A percentile compares a stretch with the other conserved stretches of the same genome.
Conservation (phyloP, 331 rosid species). For the Quercus lobata region DNA sequence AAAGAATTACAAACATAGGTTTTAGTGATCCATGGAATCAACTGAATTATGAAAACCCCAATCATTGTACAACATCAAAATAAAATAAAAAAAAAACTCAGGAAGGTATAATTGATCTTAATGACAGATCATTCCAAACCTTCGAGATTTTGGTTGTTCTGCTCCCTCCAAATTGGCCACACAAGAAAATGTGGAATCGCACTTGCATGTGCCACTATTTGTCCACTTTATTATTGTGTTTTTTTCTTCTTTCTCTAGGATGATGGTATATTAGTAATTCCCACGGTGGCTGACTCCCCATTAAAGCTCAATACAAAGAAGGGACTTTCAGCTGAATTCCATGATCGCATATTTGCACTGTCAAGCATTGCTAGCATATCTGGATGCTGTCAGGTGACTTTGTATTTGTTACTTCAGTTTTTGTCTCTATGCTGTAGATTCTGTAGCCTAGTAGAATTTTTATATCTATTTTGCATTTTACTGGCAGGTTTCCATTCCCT, state of each 20-base stretch:
- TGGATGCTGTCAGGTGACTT: conserved; percentile 46
- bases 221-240: background rate
- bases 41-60: no score
- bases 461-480: background rate
- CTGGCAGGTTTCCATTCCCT: conserved; percentile 38
- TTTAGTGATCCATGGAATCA: no score
- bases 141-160: no score
- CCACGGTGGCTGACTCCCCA: conserved; percentile 47
- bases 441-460: background rate
- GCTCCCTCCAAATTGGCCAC: no score
- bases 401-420: background rate
- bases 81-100: no score
- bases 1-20: no score
- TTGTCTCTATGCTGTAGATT: background rate
- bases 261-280: conserved; percentile 44
- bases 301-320: conserved; percentile 27
- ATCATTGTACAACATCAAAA: no score
- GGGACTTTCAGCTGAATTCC: conserved; percentile 28
- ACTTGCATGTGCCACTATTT: background rate
- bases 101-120: no score
- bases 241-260: conserved; percentile 20
- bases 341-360: conserved; percentile 32
- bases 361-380: conserved; percentile 50
- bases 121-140: no score
- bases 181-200: no score